Evolutionary conservation across 176 grass and related monocot species (phyloP).

Genomic region (Triticum monococcum): DNA sequence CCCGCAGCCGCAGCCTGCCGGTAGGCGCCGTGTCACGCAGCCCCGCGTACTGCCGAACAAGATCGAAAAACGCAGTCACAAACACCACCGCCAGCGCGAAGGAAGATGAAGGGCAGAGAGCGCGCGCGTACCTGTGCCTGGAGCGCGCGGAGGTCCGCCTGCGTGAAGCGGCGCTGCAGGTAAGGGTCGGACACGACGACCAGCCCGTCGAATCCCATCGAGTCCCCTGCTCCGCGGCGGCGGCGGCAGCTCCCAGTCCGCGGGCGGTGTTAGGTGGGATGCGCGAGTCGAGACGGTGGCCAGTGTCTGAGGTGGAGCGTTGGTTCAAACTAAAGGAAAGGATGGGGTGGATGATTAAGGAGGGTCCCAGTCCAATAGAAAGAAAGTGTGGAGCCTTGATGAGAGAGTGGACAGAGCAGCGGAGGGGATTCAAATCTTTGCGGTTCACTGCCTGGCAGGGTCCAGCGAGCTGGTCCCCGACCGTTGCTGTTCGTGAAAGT

Average conservation of each 20-base stretch:
- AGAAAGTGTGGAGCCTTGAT: not conserved
- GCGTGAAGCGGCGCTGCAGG: conserved; percentile 82
- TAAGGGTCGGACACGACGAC: conserved; percentile 75
- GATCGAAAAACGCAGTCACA: not conserved
- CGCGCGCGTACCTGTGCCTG: conserved; percentile 43
- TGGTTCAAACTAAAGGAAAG: conserved; percentile 33
- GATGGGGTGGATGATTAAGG: not conserved
- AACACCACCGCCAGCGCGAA: not conserved
- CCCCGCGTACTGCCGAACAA: conserved; percentile 38
- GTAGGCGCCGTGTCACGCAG: conserved; percentile 45
- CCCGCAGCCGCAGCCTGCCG: conserved; percentile 49
- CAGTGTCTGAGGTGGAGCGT: not conserved
- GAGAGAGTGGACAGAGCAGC: too few relatives aligned
- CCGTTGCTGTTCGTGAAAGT: conserved; percentile 21
- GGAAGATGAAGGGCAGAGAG: not conserved
- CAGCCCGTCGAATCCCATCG: conserved; percentile 45
- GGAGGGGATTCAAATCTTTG: conserved; percentile 42
- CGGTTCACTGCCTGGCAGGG: not conserved
- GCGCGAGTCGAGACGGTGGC: conserved; percentile 1
- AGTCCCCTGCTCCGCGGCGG: not conserved
- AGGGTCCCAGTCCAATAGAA: not conserved
- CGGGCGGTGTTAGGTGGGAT: conserved; percentile 8
- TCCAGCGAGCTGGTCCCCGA: not conserved
- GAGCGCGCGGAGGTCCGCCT: conserved; percentile 72
- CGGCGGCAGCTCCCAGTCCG: not conserved